phyloP scores from a whole-genome alignment of 352 stramenopile genomes.

The Globisporangium cederbergense region DNA sequence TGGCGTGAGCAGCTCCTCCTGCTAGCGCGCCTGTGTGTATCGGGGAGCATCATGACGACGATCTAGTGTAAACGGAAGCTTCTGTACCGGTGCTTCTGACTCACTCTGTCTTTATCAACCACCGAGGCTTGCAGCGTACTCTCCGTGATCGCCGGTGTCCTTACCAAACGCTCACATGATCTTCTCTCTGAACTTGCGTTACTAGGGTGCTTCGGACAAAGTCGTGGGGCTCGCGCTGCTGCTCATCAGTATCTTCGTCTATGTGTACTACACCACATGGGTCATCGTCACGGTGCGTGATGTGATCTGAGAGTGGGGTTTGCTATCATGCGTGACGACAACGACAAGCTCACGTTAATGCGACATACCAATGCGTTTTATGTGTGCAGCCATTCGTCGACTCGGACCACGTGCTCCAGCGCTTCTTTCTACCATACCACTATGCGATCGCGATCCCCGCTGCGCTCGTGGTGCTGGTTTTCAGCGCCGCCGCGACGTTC shows the following conservation, averaged over 20 bases:
- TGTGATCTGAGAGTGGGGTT: background rate
- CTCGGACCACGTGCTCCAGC: constrained; percentile 66
- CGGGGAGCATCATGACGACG: background rate
- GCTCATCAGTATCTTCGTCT: constrained; percentile 75
- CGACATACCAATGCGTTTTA: background rate
- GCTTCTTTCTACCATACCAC: constrained; percentile 86
- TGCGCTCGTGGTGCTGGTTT: constrained; percentile 82
- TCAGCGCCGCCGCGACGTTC: constrained; percentile 79
- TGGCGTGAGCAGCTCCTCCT: background rate
- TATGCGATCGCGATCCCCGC: constrained; percentile 88
- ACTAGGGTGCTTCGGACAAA: constrained; percentile 73
- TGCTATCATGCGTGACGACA: background rate
- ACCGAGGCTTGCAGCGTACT: background rate
- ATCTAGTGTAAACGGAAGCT: too few species aligned
- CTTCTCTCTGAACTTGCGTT: background rate
- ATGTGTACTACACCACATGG: constrained; percentile 91
- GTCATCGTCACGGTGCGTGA: constrained; percentile 82
- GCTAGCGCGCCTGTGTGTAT: background rate
- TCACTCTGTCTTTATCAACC: background rate
- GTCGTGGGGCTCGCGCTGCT: constrained; percentile 72
- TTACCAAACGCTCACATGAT: background rate
- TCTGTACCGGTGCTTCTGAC: too few species aligned
- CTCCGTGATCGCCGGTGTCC: too few species aligned
- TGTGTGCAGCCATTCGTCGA: constrained; percentile 82
- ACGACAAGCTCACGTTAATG: background rate